Conservation (phyloP, 495 filamentous ascomycete species). For the Poronia punctata region DNA sequence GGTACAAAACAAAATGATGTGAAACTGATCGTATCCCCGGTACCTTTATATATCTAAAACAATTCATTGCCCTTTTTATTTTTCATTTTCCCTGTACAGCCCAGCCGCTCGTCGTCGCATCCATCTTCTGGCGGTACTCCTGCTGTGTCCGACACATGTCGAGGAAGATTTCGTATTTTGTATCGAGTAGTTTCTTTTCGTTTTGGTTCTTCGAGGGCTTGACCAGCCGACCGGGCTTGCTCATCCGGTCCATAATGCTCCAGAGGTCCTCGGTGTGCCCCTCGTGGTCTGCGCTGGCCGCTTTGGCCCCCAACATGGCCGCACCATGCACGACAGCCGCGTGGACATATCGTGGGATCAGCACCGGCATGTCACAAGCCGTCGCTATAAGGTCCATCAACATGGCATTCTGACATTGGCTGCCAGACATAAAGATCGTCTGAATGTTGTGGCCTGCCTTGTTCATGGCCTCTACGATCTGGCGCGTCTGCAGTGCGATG, state of each 20-base stretch:
- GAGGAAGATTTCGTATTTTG: constrained; percentile 81
- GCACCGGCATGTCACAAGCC: constrained; percentile 81
- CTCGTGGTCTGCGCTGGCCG: constrained; percentile 66
- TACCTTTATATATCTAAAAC: too few species aligned
- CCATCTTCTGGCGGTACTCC: constrained; percentile 60
- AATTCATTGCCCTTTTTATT: constrained; percentile 2
- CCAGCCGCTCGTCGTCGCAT: constrained; percentile 55
- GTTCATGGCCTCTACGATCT: constrained; percentile 94
- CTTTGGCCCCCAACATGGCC: constrained; percentile 95
- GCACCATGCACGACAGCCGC: constrained; percentile 96
- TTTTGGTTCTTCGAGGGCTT: constrained; percentile 58
- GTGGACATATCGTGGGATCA: constrained; percentile 86
- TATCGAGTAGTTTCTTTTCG: constrained; percentile 71
- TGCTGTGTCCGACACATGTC: constrained; percentile 72
- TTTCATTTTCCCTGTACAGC: constrained; percentile 10
- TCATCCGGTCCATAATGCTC: constrained; percentile 97
- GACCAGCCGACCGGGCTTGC: constrained; percentile 81
- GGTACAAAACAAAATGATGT: too few species aligned
- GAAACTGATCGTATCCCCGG: too few species aligned
- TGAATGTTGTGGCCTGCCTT: constrained; percentile 70
- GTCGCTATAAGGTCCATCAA: constrained; percentile 87
- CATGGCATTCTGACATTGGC: constrained; percentile 91
- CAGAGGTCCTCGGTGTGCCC: constrained; percentile 82
- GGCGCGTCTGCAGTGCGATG: constrained; percentile 89
- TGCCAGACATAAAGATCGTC: constrained; percentile 97